Conservation (phyloP, 139 green algal genomes). For the Chlorella sp. region DNA sequence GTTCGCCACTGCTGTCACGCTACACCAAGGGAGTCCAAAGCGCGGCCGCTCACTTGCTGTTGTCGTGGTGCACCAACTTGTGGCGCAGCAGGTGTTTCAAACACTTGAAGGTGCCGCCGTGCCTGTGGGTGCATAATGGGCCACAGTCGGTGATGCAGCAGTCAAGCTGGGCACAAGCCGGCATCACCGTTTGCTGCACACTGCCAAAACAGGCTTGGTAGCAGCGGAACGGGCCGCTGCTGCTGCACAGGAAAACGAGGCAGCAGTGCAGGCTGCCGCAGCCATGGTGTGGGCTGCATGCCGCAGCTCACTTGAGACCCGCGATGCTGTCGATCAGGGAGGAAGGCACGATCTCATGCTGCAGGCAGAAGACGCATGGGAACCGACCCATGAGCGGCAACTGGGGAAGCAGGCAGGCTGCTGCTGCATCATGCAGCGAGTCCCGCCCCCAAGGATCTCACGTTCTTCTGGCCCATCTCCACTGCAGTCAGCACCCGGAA, state of each 20-base stretch:
- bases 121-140: slow-evolving; percentile 53
- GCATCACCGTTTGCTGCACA: not conserved
- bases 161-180: not conserved
- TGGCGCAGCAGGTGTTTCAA: slow-evolving; percentile 87
- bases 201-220: not conserved
- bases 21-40: not conserved
- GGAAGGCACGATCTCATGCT: slow-evolving; percentile 96
- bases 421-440: not conserved
- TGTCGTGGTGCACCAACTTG: slow-evolving; percentile 98
- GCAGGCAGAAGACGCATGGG: slow-evolving; percentile 31
- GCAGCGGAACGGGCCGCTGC: not conserved
- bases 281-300: not conserved
- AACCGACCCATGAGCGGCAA: not conserved
- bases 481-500: slow-evolving; percentile 94
- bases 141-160: not conserved
- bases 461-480: slow-evolving; percentile 98
- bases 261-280: not conserved
- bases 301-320: slow-evolving; percentile 79
- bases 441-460: slow-evolving; percentile 36
- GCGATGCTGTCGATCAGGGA: slow-evolving; percentile 92
- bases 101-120: slow-evolving; percentile 85
- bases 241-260: not conserved
- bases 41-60: slow-evolving; percentile 57
- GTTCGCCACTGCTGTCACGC: not conserved
- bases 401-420: not conserved